phyloP scores from a whole-genome alignment of 768 basidiomycete genomes.

The Amanita phalloides region DNA sequence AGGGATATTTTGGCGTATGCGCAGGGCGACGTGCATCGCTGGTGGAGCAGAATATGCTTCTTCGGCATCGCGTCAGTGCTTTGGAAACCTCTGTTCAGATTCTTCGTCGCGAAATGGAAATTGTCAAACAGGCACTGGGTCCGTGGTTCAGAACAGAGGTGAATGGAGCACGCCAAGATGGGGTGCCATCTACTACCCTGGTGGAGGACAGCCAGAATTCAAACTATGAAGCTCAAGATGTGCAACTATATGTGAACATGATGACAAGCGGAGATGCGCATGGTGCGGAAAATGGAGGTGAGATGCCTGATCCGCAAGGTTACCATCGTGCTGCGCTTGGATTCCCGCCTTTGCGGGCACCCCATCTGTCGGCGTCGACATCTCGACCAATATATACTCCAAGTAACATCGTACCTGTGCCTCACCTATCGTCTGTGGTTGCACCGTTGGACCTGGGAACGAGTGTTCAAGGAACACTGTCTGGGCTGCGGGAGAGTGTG shows the following conservation, averaged over 20 bases:
- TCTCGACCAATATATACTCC: neutral
- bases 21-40: constrained; percentile 29
- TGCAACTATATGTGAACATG: neutral
- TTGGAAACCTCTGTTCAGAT: constrained; percentile 45
- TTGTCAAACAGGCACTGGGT: constrained; percentile 47
- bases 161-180: neutral
- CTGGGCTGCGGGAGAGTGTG: constrained; percentile 47
- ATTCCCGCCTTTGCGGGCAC: constrained; percentile 4
- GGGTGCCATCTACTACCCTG: neutral
- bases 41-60: constrained; percentile 51
- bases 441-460: constrained; percentile 54
- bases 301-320: neutral
- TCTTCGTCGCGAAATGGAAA: constrained; percentile 46
- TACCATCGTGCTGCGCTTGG: neutral
- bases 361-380: neutral
- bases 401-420: constrained; percentile 19
- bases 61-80: constrained; percentile 46
- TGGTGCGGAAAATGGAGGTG: neutral
- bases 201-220: neutral
- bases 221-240: neutral
- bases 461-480: constrained; percentile 54
- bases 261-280: neutral
- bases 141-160: constrained; percentile 25
- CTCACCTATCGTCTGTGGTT: constrained; percentile 18
- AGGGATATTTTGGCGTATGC: constrained; percentile 41